phyloP scores from a whole-genome alignment of 2,329 filamentous ascomycete species.

The Cladophialophora immunda region DNA sequence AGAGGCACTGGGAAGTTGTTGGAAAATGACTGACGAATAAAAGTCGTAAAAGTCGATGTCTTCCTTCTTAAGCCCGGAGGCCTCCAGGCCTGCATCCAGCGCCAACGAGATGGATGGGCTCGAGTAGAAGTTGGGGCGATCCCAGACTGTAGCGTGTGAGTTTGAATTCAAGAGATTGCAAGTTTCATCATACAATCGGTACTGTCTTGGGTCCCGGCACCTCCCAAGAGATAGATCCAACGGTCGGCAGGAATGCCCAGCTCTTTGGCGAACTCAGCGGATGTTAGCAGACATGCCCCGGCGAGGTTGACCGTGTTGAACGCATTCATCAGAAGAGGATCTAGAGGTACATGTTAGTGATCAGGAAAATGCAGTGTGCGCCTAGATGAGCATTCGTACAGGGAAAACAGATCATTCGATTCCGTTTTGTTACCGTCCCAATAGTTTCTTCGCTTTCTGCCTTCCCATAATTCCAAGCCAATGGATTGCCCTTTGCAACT shows the following conservation, averaged over 20 bases:
- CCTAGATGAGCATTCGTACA: conserved; percentile 55
- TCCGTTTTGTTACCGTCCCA: conserved; percentile 61
- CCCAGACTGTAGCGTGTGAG: conserved; percentile 61
- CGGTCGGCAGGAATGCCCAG: conserved; percentile 63
- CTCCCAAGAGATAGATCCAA: conserved; percentile 71
- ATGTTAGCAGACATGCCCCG: conserved; percentile 68
- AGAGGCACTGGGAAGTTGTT: neutral
- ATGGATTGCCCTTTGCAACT: conserved; percentile 61
- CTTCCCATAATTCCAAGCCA: conserved; percentile 65
- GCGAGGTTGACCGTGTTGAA: conserved; percentile 74
- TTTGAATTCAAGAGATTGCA: neutral
- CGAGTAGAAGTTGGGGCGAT: conserved; percentile 65
- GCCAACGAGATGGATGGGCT: conserved; percentile 67
- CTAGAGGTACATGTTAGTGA: conserved; percentile 47
- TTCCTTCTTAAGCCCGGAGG: conserved; percentile 56
- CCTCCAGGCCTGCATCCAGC: conserved; percentile 61
- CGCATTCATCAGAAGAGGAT: conserved; percentile 74
- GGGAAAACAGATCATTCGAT: conserved; percentile 74
- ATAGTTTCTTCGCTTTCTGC: conserved; percentile 60
- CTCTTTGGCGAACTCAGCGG: conserved; percentile 60
- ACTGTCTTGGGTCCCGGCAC: conserved; percentile 68
- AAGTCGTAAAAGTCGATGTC: conserved; percentile 70
- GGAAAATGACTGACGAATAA: conserved; percentile 59
- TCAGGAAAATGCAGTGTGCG: neutral
- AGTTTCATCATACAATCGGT: conserved; percentile 56